Conservation (phyloP, 805 yeast genomes). For the Brettanomyces custersianus region DNA sequence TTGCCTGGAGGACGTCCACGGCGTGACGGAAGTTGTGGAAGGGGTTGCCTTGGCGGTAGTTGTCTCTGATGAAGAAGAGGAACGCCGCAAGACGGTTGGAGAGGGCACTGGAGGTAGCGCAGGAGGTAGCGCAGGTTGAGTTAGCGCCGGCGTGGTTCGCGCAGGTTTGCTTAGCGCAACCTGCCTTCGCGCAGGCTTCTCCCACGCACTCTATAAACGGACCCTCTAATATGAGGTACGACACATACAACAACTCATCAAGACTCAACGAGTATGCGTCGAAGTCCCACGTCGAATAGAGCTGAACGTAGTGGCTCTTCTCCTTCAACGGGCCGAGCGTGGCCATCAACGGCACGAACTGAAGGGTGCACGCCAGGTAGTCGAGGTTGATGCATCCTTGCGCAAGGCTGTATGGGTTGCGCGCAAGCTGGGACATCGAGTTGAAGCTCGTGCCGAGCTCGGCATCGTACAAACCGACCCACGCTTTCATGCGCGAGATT, state of each 20-base stretch:
- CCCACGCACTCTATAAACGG: background rate
- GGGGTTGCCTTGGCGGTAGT: conserved; percentile 77
- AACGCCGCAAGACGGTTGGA: conserved; percentile 23
- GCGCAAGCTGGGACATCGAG: conserved; percentile 27
- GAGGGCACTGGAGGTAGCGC: no score
- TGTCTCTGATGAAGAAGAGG: conserved; percentile 60
- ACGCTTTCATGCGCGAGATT: conserved; percentile 29
- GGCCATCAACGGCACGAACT: no score
- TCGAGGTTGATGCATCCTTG: conserved; percentile 9
- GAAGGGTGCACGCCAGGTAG: conserved; percentile 16
- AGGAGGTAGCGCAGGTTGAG: no score
- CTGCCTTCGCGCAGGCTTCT: background rate
- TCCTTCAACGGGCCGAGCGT: no score
- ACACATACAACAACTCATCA: conserved; percentile 61
- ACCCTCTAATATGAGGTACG: conserved; percentile 40
- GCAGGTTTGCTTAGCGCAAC: background rate
- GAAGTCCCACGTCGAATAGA: conserved; percentile 56
- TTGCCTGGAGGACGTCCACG: conserved; percentile 88
- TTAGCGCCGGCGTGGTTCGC: background rate
- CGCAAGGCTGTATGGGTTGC: conserved; percentile 2
- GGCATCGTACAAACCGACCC: conserved; percentile 30
- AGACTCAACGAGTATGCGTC: conserved; percentile 56
- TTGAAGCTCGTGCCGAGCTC: conserved; percentile 15
- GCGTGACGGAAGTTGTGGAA: conserved; percentile 96
- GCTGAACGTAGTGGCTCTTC: conserved; percentile 19